Evolutionary conservation across 2,329 filamentous ascomycete genomes (phyloP), one percentile per base, ranked within the genome.

Genomic region (Pseudogymnoascus sp.): DNA sequence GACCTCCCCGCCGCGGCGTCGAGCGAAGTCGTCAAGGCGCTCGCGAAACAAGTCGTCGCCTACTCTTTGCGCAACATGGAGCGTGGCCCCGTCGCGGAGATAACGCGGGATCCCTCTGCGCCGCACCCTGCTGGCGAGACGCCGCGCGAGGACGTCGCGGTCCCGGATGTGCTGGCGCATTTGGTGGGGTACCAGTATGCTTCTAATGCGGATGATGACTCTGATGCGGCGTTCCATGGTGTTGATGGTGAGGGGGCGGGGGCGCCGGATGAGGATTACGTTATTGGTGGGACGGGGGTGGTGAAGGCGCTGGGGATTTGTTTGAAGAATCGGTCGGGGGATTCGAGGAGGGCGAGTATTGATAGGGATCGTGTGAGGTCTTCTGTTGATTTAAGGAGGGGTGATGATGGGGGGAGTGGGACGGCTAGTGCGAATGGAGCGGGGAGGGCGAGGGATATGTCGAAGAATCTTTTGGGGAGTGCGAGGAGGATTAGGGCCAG

Each of bases 31-130:
- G 90, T 97, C 71, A 96, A 92, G 75, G 93, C 92, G 2, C 82
- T 97, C 69, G 93, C 92, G 0, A 96, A 93, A 72, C 93, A 96
- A 75, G 90, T 96, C n/a, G 88, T 97, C 48, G 93, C 92, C 0
- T 97, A 97, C 75, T 96, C 90, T 67, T 81, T 99, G 67, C 86
- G 90, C 64, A 99, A 99, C 71, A 88, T 99, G 80, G 92, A 96
- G 74, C 85, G 84, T 8, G 84, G 89, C 14, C 87, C 90, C 10
- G 85, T 92, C 65, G 79, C n/a, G 80, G 79, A 65, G 77, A 81
- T 34, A 82, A 87, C 25, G 79, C 82, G 16, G 71, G 96, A 76
- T 91, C 92, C 4, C 90, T 96, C 3, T 81, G 97, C 28, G 86
- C 90, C 28, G 36, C 67, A 48, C 51, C 64, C 68, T 63, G 71